Evolutionary conservation across 257 asterid genomes (phyloP).

Genomic region (Cruciata laevipes): DNA sequence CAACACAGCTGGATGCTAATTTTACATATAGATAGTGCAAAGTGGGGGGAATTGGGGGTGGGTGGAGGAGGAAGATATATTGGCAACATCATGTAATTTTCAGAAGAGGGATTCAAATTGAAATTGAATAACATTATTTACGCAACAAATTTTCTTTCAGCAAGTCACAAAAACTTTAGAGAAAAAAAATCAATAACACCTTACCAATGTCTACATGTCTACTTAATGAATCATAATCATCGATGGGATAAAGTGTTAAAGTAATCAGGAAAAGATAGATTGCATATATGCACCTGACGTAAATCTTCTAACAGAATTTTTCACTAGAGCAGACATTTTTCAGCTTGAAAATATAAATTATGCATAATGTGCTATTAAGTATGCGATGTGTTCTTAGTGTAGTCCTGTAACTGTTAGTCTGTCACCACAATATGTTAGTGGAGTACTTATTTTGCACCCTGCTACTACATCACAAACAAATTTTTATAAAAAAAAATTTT

Average conservation of each 20-base stretch:
- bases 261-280: not conserved
- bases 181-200: not conserved
- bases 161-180: not conserved
- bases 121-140: not conserved
- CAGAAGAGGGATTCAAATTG: not conserved
- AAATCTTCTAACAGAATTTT: not conserved
- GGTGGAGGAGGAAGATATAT: not conserved
- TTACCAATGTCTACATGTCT: not conserved
- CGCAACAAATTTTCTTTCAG: not conserved
- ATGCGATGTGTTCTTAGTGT: not conserved
- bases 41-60: not conserved
- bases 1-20: not conserved
- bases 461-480: not conserved
- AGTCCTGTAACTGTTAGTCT: not conserved
- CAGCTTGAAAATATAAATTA: not conserved
- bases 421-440: not conserved
- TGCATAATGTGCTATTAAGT: no score
- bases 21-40: not conserved
- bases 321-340: not conserved
- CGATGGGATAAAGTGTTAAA: not conserved
- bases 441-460: not conserved
- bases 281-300: not conserved
- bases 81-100: slow-evolving; percentile 2
- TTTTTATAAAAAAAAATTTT: no score
- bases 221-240: not conserved